Percentiles rank a stretch among this genome's conserved stretches.
Conservation (phyloP, 176 grass and related monocot genomes). For the Triticum dicoccoides region DNA sequence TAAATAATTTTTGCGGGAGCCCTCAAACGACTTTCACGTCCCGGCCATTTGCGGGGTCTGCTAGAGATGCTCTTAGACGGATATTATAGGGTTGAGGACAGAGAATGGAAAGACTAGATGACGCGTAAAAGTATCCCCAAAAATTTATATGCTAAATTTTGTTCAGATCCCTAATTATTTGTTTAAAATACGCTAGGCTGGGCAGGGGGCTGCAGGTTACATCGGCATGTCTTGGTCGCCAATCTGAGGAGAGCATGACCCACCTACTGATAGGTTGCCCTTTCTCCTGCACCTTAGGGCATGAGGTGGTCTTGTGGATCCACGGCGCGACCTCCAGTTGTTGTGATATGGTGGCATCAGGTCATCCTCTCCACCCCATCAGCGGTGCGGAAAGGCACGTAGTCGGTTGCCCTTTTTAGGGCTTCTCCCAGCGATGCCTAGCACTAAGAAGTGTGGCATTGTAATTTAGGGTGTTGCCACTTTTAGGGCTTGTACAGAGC, state of each 20-base stretch:
- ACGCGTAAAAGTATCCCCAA: no score
- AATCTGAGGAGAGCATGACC: neutral
- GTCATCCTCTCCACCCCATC: neutral
- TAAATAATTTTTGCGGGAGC: no score
- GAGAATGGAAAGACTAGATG: no score
- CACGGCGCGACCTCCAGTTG: neutral
- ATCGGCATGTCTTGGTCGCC: neutral
- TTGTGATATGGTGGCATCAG: neutral
- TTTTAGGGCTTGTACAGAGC: neutral
- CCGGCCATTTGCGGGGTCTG: no score
- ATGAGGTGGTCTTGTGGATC: neutral
- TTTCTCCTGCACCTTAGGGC: neutral
- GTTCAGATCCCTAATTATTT: no score
- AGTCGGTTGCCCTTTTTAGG: neutral
- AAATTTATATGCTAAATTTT: no score
- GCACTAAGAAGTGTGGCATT: neutral
- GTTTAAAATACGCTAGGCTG: no score
- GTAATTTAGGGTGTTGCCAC: neutral
- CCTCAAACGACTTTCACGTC: no score
- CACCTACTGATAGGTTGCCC: neutral
- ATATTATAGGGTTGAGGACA: no score
- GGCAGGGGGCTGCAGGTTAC: neutral
- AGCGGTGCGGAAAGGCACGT: neutral
- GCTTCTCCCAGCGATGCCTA: neutral
- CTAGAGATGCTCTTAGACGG: no score